Conservation (phyloP, 2,329 filamentous ascomycete species). For the Diaporthe sp. region DNA sequence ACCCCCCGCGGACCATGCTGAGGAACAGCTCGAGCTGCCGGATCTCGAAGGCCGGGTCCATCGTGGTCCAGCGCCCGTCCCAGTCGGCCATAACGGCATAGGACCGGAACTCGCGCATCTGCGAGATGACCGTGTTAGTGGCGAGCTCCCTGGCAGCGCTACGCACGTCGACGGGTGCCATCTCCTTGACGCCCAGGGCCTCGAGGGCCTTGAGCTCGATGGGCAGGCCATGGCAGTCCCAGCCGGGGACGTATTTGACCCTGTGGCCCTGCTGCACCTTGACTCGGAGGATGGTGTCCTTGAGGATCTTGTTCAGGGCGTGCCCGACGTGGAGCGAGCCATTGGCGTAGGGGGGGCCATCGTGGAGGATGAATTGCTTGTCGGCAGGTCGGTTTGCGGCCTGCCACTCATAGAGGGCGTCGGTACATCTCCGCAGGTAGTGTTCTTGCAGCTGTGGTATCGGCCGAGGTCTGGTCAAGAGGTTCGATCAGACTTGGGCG, state of each 20-base stretch:
- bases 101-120: slow-evolving; percentile 78
- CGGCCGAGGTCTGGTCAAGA: slow-evolving; percentile 59
- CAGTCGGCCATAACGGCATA: slow-evolving; percentile 87
- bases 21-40: slow-evolving; percentile 81
- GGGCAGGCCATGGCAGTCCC: slow-evolving; percentile 97
- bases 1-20: slow-evolving; percentile 76
- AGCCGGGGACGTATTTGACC: slow-evolving; percentile 88
- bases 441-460: slow-evolving; percentile 58
- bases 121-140: slow-evolving; percentile 73
- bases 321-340: slow-evolving; percentile 92
- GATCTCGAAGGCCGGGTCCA: slow-evolving; percentile 80
- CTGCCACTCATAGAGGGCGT: slow-evolving; percentile 94
- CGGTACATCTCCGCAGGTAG: slow-evolving; percentile 82
- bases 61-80: slow-evolving; percentile 80
- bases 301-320: slow-evolving; percentile 95
- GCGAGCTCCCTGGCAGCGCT: slow-evolving; percentile 74
- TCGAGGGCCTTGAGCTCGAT: slow-evolving; percentile 96
- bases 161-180: slow-evolving; percentile 69
- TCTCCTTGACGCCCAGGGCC: slow-evolving; percentile 52
- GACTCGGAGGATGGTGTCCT: slow-evolving; percentile 89
- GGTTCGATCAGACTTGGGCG: slow-evolving; percentile 36
- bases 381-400: slow-evolving; percentile 61
- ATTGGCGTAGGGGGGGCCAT: slow-evolving; percentile 98
- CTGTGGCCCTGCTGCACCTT: slow-evolving; percentile 80
- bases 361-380: slow-evolving; percentile 83